Conservation (phyloP, 139 green algal species). For the Zygnema cylindricum region DNA sequence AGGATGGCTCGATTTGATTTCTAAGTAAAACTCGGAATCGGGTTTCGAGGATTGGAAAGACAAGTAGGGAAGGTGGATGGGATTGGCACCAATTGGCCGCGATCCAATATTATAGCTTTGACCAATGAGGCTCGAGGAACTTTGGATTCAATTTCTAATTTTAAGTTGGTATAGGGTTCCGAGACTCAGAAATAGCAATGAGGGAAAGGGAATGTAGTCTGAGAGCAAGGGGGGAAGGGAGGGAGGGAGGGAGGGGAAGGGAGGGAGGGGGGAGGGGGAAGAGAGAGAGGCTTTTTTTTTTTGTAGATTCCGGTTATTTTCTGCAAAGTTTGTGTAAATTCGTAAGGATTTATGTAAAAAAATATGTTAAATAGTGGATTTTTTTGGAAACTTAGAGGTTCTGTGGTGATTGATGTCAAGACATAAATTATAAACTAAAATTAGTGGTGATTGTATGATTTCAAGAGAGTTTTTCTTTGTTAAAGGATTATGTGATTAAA, state of each 20-base stretch:
- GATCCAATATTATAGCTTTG: conserved; percentile 80
- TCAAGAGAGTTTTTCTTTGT: too few relatives aligned
- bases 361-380: neutral
- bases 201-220: neutral
- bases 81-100: neutral
- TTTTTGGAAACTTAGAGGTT: too few relatives aligned
- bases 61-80: neutral
- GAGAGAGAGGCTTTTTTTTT: neutral
- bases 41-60: neutral
- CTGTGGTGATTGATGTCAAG: too few relatives aligned
- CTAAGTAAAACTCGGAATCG: neutral
- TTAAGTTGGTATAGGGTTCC: neutral
- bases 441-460: too few relatives aligned
- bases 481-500: too few relatives aligned
- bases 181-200: neutral
- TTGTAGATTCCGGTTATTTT: neutral
- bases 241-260: neutral
- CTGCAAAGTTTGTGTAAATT: neutral
- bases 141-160: neutral
- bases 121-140: conserved; percentile 68
- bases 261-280: neutral
- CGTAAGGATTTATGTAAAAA: neutral
- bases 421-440: too few relatives aligned
- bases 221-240: neutral
- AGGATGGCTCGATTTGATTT: too few relatives aligned